Evolutionary conservation across 2,329 filamentous ascomycete species (phyloP), one percentile per base, ranked within the genome.

Genomic region (Truncatella angustata): DNA sequence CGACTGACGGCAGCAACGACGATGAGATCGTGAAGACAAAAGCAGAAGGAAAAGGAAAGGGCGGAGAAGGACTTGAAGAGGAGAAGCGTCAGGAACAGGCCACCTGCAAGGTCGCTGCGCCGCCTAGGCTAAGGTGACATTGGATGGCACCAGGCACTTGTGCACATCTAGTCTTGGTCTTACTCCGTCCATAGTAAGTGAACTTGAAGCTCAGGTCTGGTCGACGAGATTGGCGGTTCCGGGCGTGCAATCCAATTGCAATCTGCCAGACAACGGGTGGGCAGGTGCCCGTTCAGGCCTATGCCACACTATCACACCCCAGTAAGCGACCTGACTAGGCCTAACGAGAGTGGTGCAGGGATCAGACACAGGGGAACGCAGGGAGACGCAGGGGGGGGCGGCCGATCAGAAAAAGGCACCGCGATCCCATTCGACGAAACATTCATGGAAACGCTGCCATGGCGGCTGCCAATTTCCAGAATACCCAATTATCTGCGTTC

Each of bases 11-110:
- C 63, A 60, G 58, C 64, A 54, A 54, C 56, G 63, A 68, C 64
- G 65, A 70, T 65, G 64, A 58, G 60, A 67, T 63, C 63, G 66
- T 66, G 61, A 61, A 62, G 60, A 58, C 62, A 60, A 60, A 58
- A 58, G n/a, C 24, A 35, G 60, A 63, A 65, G 57, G 56, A 58
- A 62, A 57, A 47, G 57, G 53, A 57, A 53, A 32, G 36, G 26
- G 23, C 35, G 23, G 18, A 14, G 36, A 36, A n/a, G 10, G 47
- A 39, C 36, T 16, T 40, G 23, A 40, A 40, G 24, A 42, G 28
- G 47, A 50, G 36, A 42, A 42, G 23, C 7, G n/a, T 16, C n/a
- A 10, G 14, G 36, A 3, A 11, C 32, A 6, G 4, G 16, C 30
- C 24, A 28, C 26, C 44, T 35, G 30, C 24, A 26, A 20, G 20